A percentile compares a stretch with the other conserved stretches of the same genome.
Conservation (phyloP, 371 early-diverging fungal species). For the Mucor indicus region DNA sequence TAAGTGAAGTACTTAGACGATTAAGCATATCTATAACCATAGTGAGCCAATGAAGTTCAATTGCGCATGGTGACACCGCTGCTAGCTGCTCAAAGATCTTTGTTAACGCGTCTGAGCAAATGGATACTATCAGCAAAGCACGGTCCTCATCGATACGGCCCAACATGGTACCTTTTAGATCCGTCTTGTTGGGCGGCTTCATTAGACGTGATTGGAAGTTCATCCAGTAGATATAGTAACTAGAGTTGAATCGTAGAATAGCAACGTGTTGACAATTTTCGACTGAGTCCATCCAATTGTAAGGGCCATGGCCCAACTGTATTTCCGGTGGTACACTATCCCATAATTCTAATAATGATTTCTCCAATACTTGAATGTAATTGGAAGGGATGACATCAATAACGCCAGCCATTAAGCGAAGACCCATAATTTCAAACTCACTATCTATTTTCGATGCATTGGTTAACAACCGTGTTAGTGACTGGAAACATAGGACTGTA, state of each 20-base stretch:
- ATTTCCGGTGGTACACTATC: slow-evolving; percentile 10
- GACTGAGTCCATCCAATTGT: slow-evolving; percentile 13
- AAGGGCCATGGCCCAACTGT: slow-evolving; percentile 17
- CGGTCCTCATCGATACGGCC: slow-evolving; percentile 26
- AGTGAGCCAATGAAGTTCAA: slow-evolving; percentile 32
- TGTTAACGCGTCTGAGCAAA: slow-evolving; percentile 30
- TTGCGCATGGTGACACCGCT: slow-evolving; percentile 19
- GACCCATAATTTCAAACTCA: slow-evolving; percentile 2
- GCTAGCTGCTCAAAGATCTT: slow-evolving; percentile 17
- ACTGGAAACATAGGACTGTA: slow-evolving; percentile 4
- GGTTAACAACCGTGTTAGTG: slow-evolving; percentile 11
- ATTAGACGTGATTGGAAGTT: slow-evolving; percentile 23
- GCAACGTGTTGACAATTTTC: slow-evolving; percentile 8
- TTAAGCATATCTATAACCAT: slow-evolving; percentile 22
- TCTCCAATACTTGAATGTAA: slow-evolving; percentile 20
- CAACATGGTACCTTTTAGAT: slow-evolving; percentile 17
- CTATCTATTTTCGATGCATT: background rate
- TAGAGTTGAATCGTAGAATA: slow-evolving; percentile 22
- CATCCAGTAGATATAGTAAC: slow-evolving; percentile 30
- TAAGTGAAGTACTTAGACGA: slow-evolving; percentile 5
- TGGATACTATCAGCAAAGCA: slow-evolving; percentile 29
- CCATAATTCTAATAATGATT: slow-evolving; percentile 24
- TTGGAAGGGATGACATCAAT: slow-evolving; percentile 15
- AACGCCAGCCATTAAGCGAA: slow-evolving; percentile 19
- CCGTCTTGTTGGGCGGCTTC: slow-evolving; percentile 15